Evolutionary conservation across 2,329 filamentous ascomycete genomes (phyloP).

Genomic region (Plectosphaerella plurivora): DNA sequence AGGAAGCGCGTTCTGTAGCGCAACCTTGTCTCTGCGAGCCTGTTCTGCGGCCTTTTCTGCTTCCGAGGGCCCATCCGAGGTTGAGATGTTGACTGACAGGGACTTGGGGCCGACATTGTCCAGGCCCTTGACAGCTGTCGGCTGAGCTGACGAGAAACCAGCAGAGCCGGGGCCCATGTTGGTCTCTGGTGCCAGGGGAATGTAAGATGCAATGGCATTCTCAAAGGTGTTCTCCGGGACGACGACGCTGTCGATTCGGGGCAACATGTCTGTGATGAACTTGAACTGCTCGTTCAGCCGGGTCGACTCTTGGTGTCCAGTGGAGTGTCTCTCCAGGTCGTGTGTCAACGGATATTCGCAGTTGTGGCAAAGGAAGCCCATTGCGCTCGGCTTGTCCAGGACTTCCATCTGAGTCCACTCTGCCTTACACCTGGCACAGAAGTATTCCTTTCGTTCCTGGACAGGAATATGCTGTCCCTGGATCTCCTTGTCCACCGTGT

Average conservation of each 20-base stretch:
- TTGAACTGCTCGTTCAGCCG: constrained; percentile 75
- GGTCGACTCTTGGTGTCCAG: constrained; percentile 69
- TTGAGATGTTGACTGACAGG: constrained; percentile 66
- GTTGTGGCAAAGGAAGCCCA: constrained; percentile 78
- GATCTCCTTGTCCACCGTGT: constrained; percentile 82
- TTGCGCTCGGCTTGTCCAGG: constrained; percentile 65
- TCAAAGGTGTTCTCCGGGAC: constrained; percentile 75
- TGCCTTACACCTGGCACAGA: constrained; percentile 73
- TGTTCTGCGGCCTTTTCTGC: constrained; percentile 63
- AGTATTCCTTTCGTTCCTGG: constrained; percentile 86
- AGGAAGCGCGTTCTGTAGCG: constrained; percentile 65
- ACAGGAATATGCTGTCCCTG: constrained; percentile 78
- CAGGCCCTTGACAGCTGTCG: constrained; percentile 66
- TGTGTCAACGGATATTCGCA: constrained; percentile 64
- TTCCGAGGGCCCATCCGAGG: constrained; percentile 60
- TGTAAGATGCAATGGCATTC: constrained; percentile 58
- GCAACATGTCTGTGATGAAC: constrained; percentile 71
- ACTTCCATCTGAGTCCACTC: constrained; percentile 92
- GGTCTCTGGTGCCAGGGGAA: constrained; percentile 41
- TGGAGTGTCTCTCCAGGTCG: constrained; percentile 62
- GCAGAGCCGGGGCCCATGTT: constrained; percentile 54
- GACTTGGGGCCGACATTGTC: constrained; percentile 63
- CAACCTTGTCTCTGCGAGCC: constrained; percentile 60
- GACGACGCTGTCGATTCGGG: constrained; percentile 68
- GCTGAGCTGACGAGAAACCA: constrained; percentile 42